phyloP scores from a whole-genome alignment of 352 stramenopile genomes.

The Phytophthora crassamura region DNA sequence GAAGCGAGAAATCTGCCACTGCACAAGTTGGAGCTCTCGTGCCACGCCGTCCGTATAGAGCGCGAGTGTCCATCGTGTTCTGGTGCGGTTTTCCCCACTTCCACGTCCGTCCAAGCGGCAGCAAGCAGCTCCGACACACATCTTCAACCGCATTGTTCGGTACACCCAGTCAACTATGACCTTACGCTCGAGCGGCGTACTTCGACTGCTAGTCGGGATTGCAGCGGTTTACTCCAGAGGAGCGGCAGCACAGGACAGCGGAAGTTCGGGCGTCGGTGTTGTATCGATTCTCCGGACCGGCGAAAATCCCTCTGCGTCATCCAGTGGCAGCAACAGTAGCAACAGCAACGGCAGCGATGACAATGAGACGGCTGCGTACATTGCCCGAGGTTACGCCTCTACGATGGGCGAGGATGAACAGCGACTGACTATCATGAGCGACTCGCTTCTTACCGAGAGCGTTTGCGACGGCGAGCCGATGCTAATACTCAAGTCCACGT shows the following conservation, averaged over 20 bases:
- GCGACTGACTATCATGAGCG: constrained; percentile 40
- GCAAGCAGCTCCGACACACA: constrained; percentile 14
- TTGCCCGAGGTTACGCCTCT: constrained; percentile 42
- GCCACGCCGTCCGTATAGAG: constrained; percentile 27
- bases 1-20: constrained; percentile 37
- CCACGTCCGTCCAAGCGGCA: constrained; percentile 12
- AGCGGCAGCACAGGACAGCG: constrained; percentile 14
- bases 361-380: constrained; percentile 31
- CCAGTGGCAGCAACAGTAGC: neutral
- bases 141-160: constrained; percentile 41
- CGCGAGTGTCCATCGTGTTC: neutral
- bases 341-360: constrained; percentile 12
- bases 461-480: constrained; percentile 46
- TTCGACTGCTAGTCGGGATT: constrained; percentile 25
- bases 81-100: constrained; percentile 22
- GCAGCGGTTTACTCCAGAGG: constrained; percentile 1
- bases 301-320: neutral
- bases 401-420: constrained; percentile 38
- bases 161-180: constrained; percentile 39
- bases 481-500: constrained; percentile 45
- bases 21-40: constrained; percentile 2
- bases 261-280: neutral
- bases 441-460: constrained; percentile 39
- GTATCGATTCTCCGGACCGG: constrained; percentile 6
- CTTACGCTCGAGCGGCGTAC: constrained; percentile 34